Evolutionary conservation across 768 basidiomycete species (phyloP), one percentile per base, ranked within the genome.

Genomic region (Boletellus sp.): DNA sequence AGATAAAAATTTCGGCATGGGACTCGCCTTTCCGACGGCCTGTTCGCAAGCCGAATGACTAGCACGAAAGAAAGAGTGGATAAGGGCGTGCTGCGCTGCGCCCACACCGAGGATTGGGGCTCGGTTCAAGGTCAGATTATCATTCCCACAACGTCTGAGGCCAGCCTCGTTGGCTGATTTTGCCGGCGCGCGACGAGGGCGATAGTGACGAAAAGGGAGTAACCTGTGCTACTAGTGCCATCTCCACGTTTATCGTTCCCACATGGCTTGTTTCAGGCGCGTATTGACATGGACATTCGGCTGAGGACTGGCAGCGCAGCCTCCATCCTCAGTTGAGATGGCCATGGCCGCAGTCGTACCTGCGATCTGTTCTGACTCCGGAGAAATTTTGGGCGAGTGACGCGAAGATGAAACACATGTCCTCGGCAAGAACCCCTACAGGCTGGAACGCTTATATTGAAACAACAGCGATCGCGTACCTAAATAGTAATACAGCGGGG

Each of bases 121-220:
- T 35, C 42, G 37, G 38, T 34, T 40, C n/a, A 24, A 39, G 26
- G 47, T 37, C 34, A 53, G 50, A 22, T 26, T 15, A 19, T 16
- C 51, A 42, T 53, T 57, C 54, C 46, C 58, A 60, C 51, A 32
- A 24, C 23, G 28, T 28, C 23, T 33, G 32, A 15, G 10, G 28
- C 19, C 32, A 7, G 28, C 19, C n/a, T 17, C 20, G 32, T 45
- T 34, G 22, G 2, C 13, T 40, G 20, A n/a, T 10, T 20, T 43
- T 52, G 40, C 51, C 58, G 54, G 52, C 45, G 15, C n/a, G 47
- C 37, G 35, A 45, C 33, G 45, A 43, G 40, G 44, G 49, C 32
- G 28, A 38, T 22, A 7, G 19, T 55, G 50, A 50, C 58, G 42
- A 28, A 41, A 57, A 11, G 53, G 47, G 41, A 46, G 52, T n/a